Base-by-base conservation (phyloP, 345 rosid genomes). In the Sisymbrium altissimum region DNA sequence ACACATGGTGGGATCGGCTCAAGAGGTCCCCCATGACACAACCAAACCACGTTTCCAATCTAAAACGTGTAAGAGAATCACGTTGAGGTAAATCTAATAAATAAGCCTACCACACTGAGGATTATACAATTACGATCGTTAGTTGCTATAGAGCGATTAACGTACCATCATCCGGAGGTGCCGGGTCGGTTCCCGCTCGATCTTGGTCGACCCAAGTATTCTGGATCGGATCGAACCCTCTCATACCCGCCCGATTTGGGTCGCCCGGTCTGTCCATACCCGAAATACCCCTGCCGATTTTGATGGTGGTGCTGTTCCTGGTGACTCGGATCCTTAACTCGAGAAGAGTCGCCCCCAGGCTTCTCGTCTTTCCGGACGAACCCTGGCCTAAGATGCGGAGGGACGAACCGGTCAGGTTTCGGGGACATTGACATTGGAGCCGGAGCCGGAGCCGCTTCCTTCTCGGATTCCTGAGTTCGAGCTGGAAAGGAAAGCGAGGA, bases 361-460 rank as follows among this genome's bases (percentile, higher is more conserved):
- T 68, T 84, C 80, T 85, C 92, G 74, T 90, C 86, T 67, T 71
- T 88, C 6, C 87, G 86, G 8, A 61, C 80, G 57, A 88, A 90
- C 7, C 96, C 96, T 17, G 97, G 98, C 77, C 98, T 87, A 30
- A 93, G 98, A 87, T 93, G 97, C 55, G 98, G 98, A 30, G 98
- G 97, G 56, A 93, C 89, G 43, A 93, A 93, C 72, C 82, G 80
- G 58, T 80, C 66, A 32, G 82, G 78, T 61, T 87, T 92, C 48
- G 71, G 54, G 11, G 80, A 76, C 0, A 46, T 0, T 9, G 84
- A 78, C 29, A 78, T 77, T 1, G n/a, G 39, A n/a, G 40, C 25
- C 2, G 32, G 61, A 32, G 44, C 25, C 35, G 70, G 68, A 39
- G 59, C 1, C 21, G 32, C 71, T 38, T 79, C 76, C 68, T 68